Base-by-base conservation (phyloP, 108 stramenopile genomes). In the Thalassiosira profunda region DNA sequence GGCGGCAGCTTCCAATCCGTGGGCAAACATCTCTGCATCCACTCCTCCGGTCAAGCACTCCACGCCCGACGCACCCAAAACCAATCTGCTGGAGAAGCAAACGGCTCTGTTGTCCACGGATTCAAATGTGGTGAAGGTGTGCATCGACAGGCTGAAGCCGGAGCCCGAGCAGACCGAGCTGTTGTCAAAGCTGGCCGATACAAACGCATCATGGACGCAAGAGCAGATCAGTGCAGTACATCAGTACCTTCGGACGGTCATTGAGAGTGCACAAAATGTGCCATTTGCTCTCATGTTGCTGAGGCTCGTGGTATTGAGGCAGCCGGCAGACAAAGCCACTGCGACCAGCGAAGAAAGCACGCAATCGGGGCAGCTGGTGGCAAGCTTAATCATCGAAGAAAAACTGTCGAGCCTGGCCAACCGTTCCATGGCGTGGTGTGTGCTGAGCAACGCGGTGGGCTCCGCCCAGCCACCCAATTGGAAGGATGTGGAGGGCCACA, bases 101-200 rank as follows among this genome's bases (percentile, higher is more conserved):
- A 72, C 55, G 33, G 72, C 90, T 4, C 68, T 91, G 29, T 30
- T 91, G 17, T 86, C 90, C 8, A 84, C 76, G 24, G 87, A 91
- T 28, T 71, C 69, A n/a, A 63, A 64, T 20, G 71, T 85, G 5
- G 68, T 84, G 30, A 29, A 70, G 11, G 58, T 84, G 15, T 90
- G 89, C 44, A 31, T 79, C 43, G 52, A 66, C 0, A 81, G 83
- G 48, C 49, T 90, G 1, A 35, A 40, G 18, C 33, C 58, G 24
- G 34, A 54, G 40, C 17, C 58, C 25, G 51, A 61, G 28, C 47
- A 61, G 15, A 34, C 42, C 15, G 42, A 65, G 30, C 24, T 81
- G 23, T 46, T 62, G 28, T 23, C 34, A 15, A 79, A 74, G 61
- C 25, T 68, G 37, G 57, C 51, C 3, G 44, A 45, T 20, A 30